Percentiles rank a stretch among this genome's conserved stretches.
Conservation (phyloP, 1,284 basidiomycete species). For the Blastosporella zonata region DNA sequence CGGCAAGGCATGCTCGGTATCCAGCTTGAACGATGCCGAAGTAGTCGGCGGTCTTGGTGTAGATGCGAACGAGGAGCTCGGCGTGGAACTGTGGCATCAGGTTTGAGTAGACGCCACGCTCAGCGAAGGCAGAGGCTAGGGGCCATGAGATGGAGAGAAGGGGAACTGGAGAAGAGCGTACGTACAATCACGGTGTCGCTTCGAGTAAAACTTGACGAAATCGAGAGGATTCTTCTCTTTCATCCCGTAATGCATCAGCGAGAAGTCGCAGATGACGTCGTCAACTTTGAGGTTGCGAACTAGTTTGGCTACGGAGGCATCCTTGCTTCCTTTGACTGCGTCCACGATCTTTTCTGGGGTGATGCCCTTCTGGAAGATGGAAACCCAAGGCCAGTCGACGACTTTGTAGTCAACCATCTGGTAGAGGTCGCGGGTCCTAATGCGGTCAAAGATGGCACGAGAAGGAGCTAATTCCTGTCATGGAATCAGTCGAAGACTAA, state of each 20-base stretch:
- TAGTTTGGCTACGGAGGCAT: conserved; percentile 27
- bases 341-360: conserved; percentile 55
- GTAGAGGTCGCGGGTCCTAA: conserved; percentile 64
- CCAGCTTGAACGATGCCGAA: conserved; percentile 63
- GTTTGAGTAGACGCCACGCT: conserved; percentile 57
- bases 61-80: conserved; percentile 63
- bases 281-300: conserved; percentile 34
- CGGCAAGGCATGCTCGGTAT: conserved; percentile 40
- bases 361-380: conserved; percentile 39
- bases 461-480: conserved; percentile 58
- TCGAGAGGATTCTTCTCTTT: conserved; percentile 65
- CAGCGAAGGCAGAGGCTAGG: conserved; percentile 43
- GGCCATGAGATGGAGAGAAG: neutral
- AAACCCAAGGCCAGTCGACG: conserved; percentile 46
- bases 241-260: conserved; percentile 73
- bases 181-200: conserved; percentile 57
- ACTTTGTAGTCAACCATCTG: conserved; percentile 65
- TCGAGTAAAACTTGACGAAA: conserved; percentile 70
- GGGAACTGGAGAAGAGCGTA: neutral
- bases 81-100: conserved; percentile 60
- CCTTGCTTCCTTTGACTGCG: conserved; percentile 34
- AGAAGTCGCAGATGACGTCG: conserved; percentile 63
- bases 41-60: conserved; percentile 53
- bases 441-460: conserved; percentile 56
- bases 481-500: neutral